Base-by-base conservation (phyloP, 2,329 filamentous ascomycete genomes). In the Didymella sp. region DNA sequence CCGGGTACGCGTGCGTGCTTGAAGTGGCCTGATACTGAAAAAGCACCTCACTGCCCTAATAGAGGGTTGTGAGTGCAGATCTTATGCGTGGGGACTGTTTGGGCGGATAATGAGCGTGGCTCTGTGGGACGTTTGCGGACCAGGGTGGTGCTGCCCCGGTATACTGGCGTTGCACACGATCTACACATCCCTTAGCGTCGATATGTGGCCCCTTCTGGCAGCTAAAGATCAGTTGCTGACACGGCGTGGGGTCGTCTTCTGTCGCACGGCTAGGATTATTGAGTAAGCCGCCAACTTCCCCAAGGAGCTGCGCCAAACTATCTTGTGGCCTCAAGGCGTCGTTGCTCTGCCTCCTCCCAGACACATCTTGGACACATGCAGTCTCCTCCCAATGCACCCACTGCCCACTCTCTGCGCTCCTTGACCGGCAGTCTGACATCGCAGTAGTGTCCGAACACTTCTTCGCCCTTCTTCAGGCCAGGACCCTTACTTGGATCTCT, bases 391-490 rank as follows among this genome's bases (percentile, higher is more conserved):
- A 99, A 80, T 57, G 92, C 93, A 5, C 94, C 95, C 43, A 82
- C 81, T 4, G 93, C 91, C 92, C 94, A 97, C 69, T 96, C 93
- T 60, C 95, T 85, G 55, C 95, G 85, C 72, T 95, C 85, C 64
- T 88, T 85, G 2, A 97, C 92, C 0, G 85, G 83, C 57, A 98
- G 74, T 19, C 85, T 82, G 50, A 96, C 83, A 78, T 98, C 95
- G 74, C 93, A 97, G 75, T 99, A 99, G 77, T 98, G 94, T 73
- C 92, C 96, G 60, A 96, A 76, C 41, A 98, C 87, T 79, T 99
- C 94, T 60, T 96, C 87, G 5, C 90, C 93, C 48, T 85, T 85
- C 67, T 82, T 86, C 65, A 98, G 87, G 0, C 90, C 90, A 0
- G 83, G 84, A 63, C 54, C 63, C 58, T 54, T 62, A 53, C 41